phyloP scores from a whole-genome alignment of 225 moss, liverwort and hornwort species.

The Asterella californica region DNA sequence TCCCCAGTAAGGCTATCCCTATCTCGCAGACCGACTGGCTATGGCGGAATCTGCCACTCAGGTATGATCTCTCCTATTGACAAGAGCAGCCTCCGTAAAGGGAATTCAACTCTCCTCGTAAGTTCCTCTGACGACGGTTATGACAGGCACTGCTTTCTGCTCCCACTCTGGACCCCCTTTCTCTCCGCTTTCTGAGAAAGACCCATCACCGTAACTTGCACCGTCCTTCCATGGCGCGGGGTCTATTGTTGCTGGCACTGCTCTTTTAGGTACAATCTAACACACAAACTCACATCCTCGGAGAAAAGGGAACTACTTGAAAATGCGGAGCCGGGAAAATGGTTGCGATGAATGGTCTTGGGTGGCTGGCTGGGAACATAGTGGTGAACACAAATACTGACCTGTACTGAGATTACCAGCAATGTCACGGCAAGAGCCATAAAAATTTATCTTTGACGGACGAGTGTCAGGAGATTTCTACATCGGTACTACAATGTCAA shows the following conservation, averaged over 20 bases:
- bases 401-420: not conserved
- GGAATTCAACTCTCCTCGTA: not conserved
- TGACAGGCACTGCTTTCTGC: slow-evolving; percentile 2
- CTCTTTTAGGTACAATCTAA: not conserved
- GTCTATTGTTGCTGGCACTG: slow-evolving; percentile 5
- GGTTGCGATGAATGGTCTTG: slow-evolving; percentile 2
- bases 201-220: not conserved
- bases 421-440: slow-evolving; percentile 20
- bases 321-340: not conserved
- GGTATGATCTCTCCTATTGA: not conserved
- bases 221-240: not conserved
- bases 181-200: not conserved
- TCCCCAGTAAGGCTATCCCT: not conserved
- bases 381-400: not conserved
- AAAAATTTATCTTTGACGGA: slow-evolving; percentile 14
- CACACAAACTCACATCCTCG: not conserved
- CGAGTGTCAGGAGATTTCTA: slow-evolving; percentile 22
- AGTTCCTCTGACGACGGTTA: not conserved
- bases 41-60: not conserved
- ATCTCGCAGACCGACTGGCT: not conserved
- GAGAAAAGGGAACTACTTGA: not conserved
- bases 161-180: not conserved
- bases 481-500: slow-evolving; percentile 8
- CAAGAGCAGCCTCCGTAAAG: not conserved
- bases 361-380: not conserved